A percentile compares a stretch with the other conserved stretches of the same genome.
These are phyloP conservation scores for Claviceps lovelessii DNA, from an alignment of 2,329 filamentous ascomycete genomes.

Conservation along the genomic window DNA sequence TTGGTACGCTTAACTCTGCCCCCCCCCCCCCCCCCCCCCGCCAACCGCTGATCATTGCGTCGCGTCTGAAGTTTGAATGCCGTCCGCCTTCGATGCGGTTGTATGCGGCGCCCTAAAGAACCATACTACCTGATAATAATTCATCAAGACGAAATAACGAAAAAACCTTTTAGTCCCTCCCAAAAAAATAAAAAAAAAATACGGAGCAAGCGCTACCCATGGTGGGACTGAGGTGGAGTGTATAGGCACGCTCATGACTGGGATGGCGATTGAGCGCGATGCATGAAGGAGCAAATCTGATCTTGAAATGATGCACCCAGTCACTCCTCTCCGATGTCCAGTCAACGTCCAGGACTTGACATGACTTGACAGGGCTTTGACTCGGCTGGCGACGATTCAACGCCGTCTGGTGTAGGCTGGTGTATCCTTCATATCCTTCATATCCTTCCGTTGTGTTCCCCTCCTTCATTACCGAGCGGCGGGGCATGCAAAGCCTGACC, in stretches of 20 bases:
- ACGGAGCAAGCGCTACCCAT: no score
- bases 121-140: no score
- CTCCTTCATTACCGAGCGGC: not conserved
- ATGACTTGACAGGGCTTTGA: not conserved
- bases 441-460: not conserved
- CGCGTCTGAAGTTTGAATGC: no score
- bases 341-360: not conserved
- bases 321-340: not conserved
- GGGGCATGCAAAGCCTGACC: not conserved
- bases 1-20: no score
- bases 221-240: no score
- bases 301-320: not conserved
- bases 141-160: no score
- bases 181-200: not conserved
- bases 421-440: not conserved
- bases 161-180: not conserved
- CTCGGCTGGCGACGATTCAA: not conserved
- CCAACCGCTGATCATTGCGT: no score
- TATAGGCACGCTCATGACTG: not conserved
- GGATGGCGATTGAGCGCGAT: not conserved
- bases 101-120: no score
- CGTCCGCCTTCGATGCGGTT: no score
- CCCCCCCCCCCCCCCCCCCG: no score
- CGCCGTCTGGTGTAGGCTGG: not conserved
- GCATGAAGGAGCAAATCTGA: not conserved